Evolutionary conservation across 805 yeast species (phyloP).

Genomic region (Kuraishia cidri): DNA sequence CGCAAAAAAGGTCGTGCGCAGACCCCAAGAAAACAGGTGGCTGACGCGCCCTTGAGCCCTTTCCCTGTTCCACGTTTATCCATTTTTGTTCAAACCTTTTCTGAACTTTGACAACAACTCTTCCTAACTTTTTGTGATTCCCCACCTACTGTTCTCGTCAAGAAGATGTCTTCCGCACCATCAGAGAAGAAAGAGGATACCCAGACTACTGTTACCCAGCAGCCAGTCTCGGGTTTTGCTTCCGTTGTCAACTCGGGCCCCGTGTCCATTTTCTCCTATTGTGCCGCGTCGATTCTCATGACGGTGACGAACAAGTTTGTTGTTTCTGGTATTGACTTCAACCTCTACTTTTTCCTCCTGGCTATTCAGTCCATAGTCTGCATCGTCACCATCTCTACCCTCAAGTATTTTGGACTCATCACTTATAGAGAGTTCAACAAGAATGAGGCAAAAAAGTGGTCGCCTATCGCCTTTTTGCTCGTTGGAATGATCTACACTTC

Average conservation of each 20-base stretch:
- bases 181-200: constrained; percentile 17
- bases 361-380: constrained; percentile 88
- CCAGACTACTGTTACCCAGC: constrained; percentile 11
- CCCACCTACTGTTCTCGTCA: not conserved
- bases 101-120: too few species aligned
- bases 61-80: too few species aligned
- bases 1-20: too few species aligned
- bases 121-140: not conserved
- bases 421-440: constrained; percentile 80
- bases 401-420: constrained; percentile 69
- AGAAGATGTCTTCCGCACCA: not conserved
- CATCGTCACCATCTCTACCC: constrained; percentile 57
- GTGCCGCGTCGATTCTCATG: constrained; percentile 93
- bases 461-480: constrained; percentile 83
- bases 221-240: too few species aligned
- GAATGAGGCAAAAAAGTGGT: constrained; percentile 91
- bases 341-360: constrained; percentile 81
- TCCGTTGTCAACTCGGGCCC: constrained; percentile 46
- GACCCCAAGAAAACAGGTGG: too few species aligned
- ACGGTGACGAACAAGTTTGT: constrained; percentile 96
- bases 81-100: too few species aligned
- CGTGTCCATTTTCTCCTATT: constrained; percentile 72
- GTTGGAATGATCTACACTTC: constrained; percentile 95
- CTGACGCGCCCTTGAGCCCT: too few species aligned
- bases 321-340: constrained; percentile 60